These are phyloP conservation scores for Rosa hybrid DNA, from an alignment of 331 rosid species.

Conservation along the genomic window DNA sequence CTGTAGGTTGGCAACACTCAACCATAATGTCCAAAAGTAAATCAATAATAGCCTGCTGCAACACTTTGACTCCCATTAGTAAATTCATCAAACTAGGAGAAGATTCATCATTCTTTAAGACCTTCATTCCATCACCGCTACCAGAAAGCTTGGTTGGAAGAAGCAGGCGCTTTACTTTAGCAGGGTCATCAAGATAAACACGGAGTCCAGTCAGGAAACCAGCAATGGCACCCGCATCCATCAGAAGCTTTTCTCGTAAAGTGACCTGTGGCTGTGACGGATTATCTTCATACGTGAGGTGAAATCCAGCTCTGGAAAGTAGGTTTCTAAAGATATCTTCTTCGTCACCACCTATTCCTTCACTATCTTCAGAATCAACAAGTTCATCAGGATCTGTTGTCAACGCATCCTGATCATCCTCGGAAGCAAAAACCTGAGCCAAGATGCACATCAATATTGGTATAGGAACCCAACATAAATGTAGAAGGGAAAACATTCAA, in stretches of 20 bases:
- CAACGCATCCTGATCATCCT: constrained; percentile 97
- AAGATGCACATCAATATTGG: constrained; percentile 19
- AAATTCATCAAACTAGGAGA: constrained; percentile 98
- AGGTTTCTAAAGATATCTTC: constrained; percentile 94
- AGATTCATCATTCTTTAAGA: constrained; percentile 68
- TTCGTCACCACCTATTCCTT: constrained; percentile 96
- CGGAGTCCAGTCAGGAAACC: constrained; percentile 98
- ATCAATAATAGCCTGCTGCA: constrained; percentile 98
- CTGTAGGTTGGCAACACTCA: constrained; percentile 96
- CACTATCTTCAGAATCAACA: constrained; percentile 93
- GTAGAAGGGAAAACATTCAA: not conserved
- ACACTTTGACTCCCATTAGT: constrained; percentile 97
- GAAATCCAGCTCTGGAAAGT: constrained; percentile 97
- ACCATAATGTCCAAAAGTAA: constrained; percentile 98
- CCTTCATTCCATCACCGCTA: constrained; percentile 77
- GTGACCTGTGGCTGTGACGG: constrained; percentile 98
- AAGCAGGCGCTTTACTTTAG: constrained; percentile 95
- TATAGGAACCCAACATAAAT: constrained; percentile 26
- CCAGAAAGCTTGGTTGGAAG: constrained; percentile 93
- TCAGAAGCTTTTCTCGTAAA: constrained; percentile 87
- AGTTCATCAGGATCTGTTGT: constrained; percentile 98
- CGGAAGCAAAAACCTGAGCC: constrained; percentile 89
- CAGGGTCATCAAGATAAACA: constrained; percentile 99
- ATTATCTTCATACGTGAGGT: constrained; percentile 95
- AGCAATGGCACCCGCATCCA: constrained; percentile 99